phyloP scores from a whole-genome alignment of 169 alveolate species.

The Cryptosporidium ubiquitum region DNA sequence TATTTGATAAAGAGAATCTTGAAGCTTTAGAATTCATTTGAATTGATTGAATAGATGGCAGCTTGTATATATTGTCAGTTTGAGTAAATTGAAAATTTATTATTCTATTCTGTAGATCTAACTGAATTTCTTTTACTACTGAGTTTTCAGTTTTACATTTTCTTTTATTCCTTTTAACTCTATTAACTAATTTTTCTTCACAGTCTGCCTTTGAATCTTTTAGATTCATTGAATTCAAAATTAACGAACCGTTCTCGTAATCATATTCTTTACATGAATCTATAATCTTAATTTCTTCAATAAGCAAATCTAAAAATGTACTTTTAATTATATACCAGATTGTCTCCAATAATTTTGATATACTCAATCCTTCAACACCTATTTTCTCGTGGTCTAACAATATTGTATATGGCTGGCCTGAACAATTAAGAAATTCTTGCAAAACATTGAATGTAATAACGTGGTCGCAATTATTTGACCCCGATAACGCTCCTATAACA shows the following conservation, averaged over 20 bases:
- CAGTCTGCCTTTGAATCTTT: no score
- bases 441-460: conserved; percentile 1
- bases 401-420: not conserved
- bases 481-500: conserved; percentile 35
- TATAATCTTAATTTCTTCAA: not conserved
- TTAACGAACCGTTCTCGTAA: not conserved
- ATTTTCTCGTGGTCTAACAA: conserved; percentile 42
- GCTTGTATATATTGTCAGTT: not conserved
- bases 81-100: not conserved
- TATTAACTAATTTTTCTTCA: not conserved
- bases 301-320: not conserved
- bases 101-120: not conserved
- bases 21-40: not conserved
- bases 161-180: not conserved
- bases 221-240: not conserved
- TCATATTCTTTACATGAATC: not conserved
- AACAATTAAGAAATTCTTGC: conserved; percentile 27
- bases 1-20: not conserved
- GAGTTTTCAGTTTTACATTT: not conserved
- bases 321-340: conserved; percentile 5
- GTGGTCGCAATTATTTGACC: conserved; percentile 49
- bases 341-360: conserved; percentile 31
- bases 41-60: not conserved
- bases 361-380: conserved; percentile 24
- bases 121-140: not conserved